Percentiles rank a stretch among this genome's conserved stretches.
Conservation (phyloP, 768 basidiomycete genomes). For the Rhizopogon vesiculosus region DNA sequence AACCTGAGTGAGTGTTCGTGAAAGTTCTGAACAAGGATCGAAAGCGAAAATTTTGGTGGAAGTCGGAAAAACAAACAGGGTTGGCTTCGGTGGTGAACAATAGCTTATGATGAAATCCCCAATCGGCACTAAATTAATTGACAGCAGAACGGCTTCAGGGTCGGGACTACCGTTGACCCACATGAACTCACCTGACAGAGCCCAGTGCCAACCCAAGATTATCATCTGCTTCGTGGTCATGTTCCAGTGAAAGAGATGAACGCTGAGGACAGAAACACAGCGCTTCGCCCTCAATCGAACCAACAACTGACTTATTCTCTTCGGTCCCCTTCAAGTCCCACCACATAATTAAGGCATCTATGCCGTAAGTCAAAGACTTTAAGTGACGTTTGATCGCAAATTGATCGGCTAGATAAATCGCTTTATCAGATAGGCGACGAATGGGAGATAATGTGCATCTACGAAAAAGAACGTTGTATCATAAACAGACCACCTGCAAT, state of each 20-base stretch:
- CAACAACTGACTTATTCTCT: neutral
- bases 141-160: neutral
- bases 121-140: neutral
- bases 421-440: slow-evolving; percentile 9
- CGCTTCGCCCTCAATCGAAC: neutral
- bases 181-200: neutral
- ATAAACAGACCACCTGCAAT: too few relatives aligned
- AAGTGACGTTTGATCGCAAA: too few relatives aligned
- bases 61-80: slow-evolving; percentile 1
- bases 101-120: neutral
- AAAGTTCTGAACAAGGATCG: slow-evolving; percentile 2
- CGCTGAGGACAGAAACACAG: neutral
- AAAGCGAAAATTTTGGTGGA: neutral
- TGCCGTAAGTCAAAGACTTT: slow-evolving; percentile 15
- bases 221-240: neutral
- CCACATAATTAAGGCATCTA: slow-evolving; percentile 12
- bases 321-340: slow-evolving; percentile 7
- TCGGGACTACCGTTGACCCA: neutral
- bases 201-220: neutral
- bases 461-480: too few relatives aligned
- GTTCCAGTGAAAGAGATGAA: neutral
- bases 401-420: slow-evolving; percentile 22
- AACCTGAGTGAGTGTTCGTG: slow-evolving; percentile 8
- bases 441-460: too few relatives aligned
- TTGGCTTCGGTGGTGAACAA: neutral